These are phyloP conservation scores for Phytophthora nicotianae DNA, from an alignment of 352 stramenopile species.

Conservation along the genomic window DNA sequence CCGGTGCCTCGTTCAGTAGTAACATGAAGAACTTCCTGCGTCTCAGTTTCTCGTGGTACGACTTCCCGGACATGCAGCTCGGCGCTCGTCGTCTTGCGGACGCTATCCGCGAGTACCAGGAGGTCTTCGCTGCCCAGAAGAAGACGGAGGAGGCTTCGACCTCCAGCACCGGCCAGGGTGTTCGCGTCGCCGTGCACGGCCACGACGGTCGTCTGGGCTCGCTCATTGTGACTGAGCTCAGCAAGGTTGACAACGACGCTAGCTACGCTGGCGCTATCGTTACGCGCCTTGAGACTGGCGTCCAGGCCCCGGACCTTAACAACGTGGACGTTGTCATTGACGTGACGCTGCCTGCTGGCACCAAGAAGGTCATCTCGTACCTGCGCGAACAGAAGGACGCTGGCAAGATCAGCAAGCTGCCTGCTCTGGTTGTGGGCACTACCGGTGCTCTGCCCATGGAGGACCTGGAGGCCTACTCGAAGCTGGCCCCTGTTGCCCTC, in stretches of 20 bases:
- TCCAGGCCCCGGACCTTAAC: constrained; percentile 42
- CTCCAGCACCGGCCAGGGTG: constrained; percentile 29
- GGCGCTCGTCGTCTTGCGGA: constrained; percentile 73
- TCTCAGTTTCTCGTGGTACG: constrained; percentile 90
- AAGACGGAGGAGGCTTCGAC: constrained; percentile 10
- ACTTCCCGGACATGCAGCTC: constrained; percentile 76
- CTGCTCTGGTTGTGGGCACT: constrained; percentile 79
- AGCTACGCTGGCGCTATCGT: constrained; percentile 65
- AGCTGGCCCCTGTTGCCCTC: constrained; percentile 65
- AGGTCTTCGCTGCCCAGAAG: constrained; percentile 43
- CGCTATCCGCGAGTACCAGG: constrained; percentile 70
- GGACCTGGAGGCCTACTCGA: constrained; percentile 64
- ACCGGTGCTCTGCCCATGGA: constrained; percentile 65
- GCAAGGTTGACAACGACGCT: constrained; percentile 53
- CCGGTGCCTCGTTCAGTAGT: constrained; percentile 81
- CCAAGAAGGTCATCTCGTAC: constrained; percentile 61
- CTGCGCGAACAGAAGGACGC: constrained; percentile 62
- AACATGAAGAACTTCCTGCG: constrained; percentile 90
- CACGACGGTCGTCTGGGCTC: constrained; percentile 68
- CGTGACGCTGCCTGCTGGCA: constrained; percentile 77
- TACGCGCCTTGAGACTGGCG: constrained; percentile 47
- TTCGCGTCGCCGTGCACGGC: constrained; percentile 76
- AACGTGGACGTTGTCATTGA: constrained; percentile 80
- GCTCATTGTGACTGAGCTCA: constrained; percentile 73
- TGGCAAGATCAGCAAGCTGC: constrained; percentile 72